These are phyloP conservation scores for Hyphodiscus hymeniophilus DNA, from an alignment of 495 filamentous ascomycete genomes.

Conservation along the genomic window DNA sequence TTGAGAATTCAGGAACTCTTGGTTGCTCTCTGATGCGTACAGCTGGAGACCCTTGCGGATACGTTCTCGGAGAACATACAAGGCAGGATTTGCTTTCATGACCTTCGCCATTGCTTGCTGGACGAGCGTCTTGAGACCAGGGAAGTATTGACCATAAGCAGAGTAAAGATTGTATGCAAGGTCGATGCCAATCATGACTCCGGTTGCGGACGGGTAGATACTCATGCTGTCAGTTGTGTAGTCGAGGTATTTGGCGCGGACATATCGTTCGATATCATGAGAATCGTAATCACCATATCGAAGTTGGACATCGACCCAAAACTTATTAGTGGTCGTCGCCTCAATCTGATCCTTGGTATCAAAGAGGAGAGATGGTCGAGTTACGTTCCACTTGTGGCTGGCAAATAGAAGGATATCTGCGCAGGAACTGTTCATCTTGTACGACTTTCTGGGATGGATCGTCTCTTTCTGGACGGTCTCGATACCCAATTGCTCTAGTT, in stretches of 20 bases:
- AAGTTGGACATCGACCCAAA: slow-evolving; percentile 98
- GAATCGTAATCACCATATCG: slow-evolving; percentile 99
- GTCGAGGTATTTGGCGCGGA: slow-evolving; percentile 96
- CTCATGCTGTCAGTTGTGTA: slow-evolving; percentile 99
- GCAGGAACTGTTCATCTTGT: slow-evolving; percentile 99
- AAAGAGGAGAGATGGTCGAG: slow-evolving; percentile 82
- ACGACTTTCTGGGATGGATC: slow-evolving; percentile 98
- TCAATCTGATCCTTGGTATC: slow-evolving; percentile 97
- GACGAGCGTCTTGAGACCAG: slow-evolving; percentile 89
- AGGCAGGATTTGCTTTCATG: slow-evolving; percentile 97
- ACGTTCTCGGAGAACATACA: slow-evolving; percentile 95
- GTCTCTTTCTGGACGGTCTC: slow-evolving; percentile 99
- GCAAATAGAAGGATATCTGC: slow-evolving; percentile 97
- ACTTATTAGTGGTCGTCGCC: slow-evolving; percentile 94
- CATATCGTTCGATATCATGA: slow-evolving; percentile 97
- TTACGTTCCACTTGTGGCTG: slow-evolving; percentile 98
- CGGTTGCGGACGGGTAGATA: slow-evolving; percentile 96
- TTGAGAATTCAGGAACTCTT: slow-evolving; percentile 98
- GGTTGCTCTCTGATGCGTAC: slow-evolving; percentile 97
- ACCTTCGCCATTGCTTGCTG: slow-evolving; percentile 99
- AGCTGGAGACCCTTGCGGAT: slow-evolving; percentile 98
- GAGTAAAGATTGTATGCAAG: slow-evolving; percentile 98
- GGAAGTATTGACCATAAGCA: slow-evolving; percentile 98
- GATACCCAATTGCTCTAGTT: slow-evolving; percentile 91
- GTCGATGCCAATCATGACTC: slow-evolving; percentile 97